A percentile compares a stretch with the other conserved stretches of the same genome.
phyloP scores from a whole-genome alignment of 2,329 filamentous ascomycete species.

The Pseudogymnoascus sp. region DNA sequence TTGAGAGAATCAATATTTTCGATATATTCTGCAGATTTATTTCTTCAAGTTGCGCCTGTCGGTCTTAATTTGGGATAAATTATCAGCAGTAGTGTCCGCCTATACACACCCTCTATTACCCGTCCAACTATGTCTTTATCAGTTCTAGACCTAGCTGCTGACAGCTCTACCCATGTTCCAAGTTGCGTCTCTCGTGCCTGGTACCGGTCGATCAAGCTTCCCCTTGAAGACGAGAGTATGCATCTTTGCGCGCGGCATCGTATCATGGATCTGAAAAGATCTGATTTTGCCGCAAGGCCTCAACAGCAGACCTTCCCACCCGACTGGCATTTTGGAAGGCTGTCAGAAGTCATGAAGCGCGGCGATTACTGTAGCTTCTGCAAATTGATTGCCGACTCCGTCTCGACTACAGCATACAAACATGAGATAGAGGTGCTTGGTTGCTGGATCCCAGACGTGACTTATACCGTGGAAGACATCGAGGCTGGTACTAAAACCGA shows the following conservation, averaged over 20 bases:
- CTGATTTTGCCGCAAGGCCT: background rate
- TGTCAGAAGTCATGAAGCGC: background rate
- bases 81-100: background rate
- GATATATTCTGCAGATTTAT: background rate
- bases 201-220: background rate
- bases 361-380: background rate
- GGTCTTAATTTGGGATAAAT: background rate
- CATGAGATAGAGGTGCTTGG: background rate
- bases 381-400: background rate
- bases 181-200: background rate
- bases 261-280: background rate
- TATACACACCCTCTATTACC: background rate
- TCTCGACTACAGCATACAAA: background rate
- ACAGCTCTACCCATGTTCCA: background rate
- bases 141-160: background rate
- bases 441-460: background rate
- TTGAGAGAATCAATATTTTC: background rate
- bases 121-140: background rate
- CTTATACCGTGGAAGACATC: background rate
- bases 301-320: background rate
- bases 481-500: background rate
- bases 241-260: background rate
- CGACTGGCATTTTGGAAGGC: background rate
- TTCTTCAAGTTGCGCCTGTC: background rate
- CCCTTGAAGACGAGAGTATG: background rate